Evolutionary conservation across 2,329 filamentous ascomycete genomes (phyloP).

Genomic region (Ploettnerulaceae sp.): DNA sequence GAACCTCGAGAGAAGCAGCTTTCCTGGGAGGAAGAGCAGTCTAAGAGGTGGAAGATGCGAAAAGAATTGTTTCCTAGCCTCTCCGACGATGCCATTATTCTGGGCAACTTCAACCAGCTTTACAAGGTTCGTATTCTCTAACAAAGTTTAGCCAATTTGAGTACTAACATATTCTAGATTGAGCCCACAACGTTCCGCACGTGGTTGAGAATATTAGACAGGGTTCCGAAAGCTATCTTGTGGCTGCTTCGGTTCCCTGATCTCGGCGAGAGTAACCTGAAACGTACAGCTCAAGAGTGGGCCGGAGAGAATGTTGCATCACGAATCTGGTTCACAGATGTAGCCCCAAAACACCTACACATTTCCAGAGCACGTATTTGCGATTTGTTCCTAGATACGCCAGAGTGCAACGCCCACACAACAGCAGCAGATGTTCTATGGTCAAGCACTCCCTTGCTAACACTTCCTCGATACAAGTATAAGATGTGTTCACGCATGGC

Average conservation of each 20-base stretch:
- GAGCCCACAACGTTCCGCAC: conserved; percentile 94
- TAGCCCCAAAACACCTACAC: conserved; percentile 90
- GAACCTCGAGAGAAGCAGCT: conserved; percentile 67
- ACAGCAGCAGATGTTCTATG: conserved; percentile 95
- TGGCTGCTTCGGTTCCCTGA: conserved; percentile 98
- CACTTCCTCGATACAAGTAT: conserved; percentile 84
- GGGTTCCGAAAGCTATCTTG: conserved; percentile 79
- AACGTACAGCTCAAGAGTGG: conserved; percentile 76
- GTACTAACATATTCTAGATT: conserved; percentile 56
- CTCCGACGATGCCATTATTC: conserved; percentile 77
- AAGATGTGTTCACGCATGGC: conserved; percentile 99
- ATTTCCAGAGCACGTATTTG: conserved; percentile 88
- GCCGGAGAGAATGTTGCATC: conserved; percentile 78
- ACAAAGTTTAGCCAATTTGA: neutral
- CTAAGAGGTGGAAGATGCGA: conserved; percentile 83
- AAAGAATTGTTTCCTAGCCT: conserved; percentile 85
- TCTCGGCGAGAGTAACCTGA: conserved; percentile 80
- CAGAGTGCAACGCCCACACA: conserved; percentile 97
- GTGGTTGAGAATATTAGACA: conserved; percentile 86
- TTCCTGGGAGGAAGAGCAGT: conserved; percentile 80
- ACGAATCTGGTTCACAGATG: conserved; percentile 91
- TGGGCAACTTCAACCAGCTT: conserved; percentile 97
- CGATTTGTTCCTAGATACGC: conserved; percentile 93
- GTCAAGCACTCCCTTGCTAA: conserved; percentile 91
- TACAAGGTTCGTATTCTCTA: conserved; percentile 69